Evolutionary conservation across 164 flowering plant species (phyloP), one percentile per base, ranked within the genome.

Genomic region (Tetracentron sinense): DNA sequence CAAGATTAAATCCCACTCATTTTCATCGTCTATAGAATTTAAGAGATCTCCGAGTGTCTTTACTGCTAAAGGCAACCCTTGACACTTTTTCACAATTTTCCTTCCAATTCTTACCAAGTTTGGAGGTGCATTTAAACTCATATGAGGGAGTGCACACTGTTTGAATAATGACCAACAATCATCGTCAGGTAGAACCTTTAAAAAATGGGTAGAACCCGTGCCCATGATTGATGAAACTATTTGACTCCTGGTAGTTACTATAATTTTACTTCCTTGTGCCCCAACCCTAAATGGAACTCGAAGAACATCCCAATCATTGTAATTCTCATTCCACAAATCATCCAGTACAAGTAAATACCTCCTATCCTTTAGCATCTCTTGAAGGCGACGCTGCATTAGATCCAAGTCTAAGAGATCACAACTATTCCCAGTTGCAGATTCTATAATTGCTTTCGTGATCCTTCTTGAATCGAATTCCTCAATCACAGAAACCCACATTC

Each of bases 21-120:
- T 23, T 1, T n/a, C 25, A 14, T 20, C 0, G 17, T 44, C 5
- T 23, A 14, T 58, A n/a, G 29, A 30, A 6, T 26, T 23, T 23
- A 57, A 15, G 10, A 58, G 16, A 35, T 31, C 31, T 23, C 56
- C 62, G 8, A 66, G 42, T 5, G 22, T 4, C 25, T 58, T 58
- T 15, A 57, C 52, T 0, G 62, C 69, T 23, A 56, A 58, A 5
- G 69, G 62, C 29, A 66, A 17, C 0, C 62, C 62, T 23, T 28
- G 20, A 56, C 63, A 56, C 46, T 58, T 66, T n/a, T 25, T 17
- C 14, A 58, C 62, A 21, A 57, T 58, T 29, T 22, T 30, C 17
- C 1, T 33, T 2, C 56, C 62, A 21, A 31, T 23, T n/a, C 2
- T 7, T 5, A 11, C 26, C 21, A 50, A 23, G 21, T 50, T 20